Base-by-base conservation (phyloP, 495 filamentous ascomycete species). In the Letharia columbiana region DNA sequence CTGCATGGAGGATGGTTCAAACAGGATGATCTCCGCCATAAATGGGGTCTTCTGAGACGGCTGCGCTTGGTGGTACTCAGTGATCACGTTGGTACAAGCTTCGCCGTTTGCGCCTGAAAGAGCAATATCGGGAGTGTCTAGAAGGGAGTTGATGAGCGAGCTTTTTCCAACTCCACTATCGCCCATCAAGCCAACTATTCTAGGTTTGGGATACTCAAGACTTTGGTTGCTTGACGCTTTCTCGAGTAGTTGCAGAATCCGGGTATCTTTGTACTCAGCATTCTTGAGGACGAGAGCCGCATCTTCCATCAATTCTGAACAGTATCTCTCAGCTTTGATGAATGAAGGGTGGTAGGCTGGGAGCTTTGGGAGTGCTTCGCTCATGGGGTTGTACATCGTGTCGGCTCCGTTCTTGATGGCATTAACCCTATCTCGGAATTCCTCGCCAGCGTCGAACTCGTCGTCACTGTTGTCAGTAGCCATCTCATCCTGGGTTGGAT, bases 271-370 rank as follows among this genome's bases (percentile, higher is more conserved):
- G 8, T 56, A 66, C 12, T 42, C 28, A 8, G 44, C 41, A 15
- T 20, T 57, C 33, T 45, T 44, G n/a, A 62, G 35, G 13, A 66
- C n/a, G 13, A 15, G 8, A 31, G 31, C 20, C 45, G 60, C 65
- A 23, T n/a, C 31, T n/a, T 47, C 41, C 23, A 66, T 44, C 1
- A 67, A 15, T 7, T 67, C 37, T 39, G 31, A 40, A n/a, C 60
- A 67, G 4, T 42, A 31, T 18, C 1, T 45, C 23, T 63, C 60
- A 3, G 45, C 60, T 2, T 63, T 67, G 13, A 39, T 17, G 15
- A 67, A 63, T 17, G 65, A 67, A 33, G 65, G 60, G 18, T 62
- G 39, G 23, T 62, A 67, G 12, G 65, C 50, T 0, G 65, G 49
- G 10, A 63, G 60, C 6, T 39, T 39, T 23, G 40, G 65, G 20